A percentile compares a stretch with the other conserved stretches of the same genome.
Conservation (phyloP, 2,329 filamentous ascomycete genomes). For the Juglanconis oblonga region DNA sequence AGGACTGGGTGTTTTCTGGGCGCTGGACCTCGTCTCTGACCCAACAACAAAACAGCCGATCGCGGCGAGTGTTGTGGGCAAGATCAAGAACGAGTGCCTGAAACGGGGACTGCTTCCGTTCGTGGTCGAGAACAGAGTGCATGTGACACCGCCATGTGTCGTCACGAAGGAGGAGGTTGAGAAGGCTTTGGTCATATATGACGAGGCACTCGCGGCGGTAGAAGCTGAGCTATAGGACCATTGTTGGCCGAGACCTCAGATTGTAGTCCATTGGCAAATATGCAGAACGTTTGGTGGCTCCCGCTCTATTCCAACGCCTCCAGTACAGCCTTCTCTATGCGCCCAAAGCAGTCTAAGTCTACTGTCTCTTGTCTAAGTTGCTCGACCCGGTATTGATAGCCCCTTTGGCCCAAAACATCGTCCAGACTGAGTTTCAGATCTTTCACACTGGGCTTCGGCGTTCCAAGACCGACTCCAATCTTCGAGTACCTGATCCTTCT, state of each 20-base stretch:
- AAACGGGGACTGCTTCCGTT: slow-evolving; percentile 12
- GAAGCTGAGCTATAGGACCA: slow-evolving; percentile 4
- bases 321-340: slow-evolving; percentile 25
- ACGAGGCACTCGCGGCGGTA: slow-evolving; percentile 7
- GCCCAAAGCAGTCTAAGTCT: slow-evolving; percentile 28
- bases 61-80: slow-evolving; percentile 3
- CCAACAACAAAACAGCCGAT: slow-evolving; percentile 11
- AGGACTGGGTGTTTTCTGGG: slow-evolving; percentile 17
- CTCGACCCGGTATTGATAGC: slow-evolving; percentile 22
- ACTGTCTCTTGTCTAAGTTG: slow-evolving; percentile 28
- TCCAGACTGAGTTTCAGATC: slow-evolving; percentile 28
- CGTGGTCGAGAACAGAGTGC: slow-evolving; percentile 17
- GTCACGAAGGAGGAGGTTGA: slow-evolving; percentile 13
- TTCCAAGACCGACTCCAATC: slow-evolving; percentile 31
- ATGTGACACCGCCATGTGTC: slow-evolving; percentile 12
- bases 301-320: neutral
- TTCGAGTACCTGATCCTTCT: slow-evolving; percentile 32
- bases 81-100: slow-evolving; percentile 12
- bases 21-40: slow-evolving; percentile 15
- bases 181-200: slow-evolving; percentile 16
- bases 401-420: slow-evolving; percentile 24
- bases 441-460: slow-evolving; percentile 24
- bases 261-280: neutral
- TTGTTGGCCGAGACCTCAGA: neutral
- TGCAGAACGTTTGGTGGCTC: neutral